These are phyloP conservation scores for Xanthoconium stramineum DNA, from an alignment of 768 basidiomycete species.

Conservation along the genomic window DNA sequence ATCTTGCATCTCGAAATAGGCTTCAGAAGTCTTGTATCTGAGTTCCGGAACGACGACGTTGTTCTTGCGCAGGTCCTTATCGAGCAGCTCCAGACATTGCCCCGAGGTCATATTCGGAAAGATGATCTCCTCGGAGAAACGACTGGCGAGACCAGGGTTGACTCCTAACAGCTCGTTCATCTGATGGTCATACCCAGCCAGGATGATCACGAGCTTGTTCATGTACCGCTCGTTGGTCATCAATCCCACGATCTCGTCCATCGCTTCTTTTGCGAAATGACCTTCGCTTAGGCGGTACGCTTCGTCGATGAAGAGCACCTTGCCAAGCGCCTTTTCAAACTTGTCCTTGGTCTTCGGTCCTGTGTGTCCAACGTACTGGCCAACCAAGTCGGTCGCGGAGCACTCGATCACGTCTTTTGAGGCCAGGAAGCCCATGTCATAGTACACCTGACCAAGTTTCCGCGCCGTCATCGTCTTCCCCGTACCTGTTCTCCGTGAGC, in stretches of 20 bases:
- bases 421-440: conserved; percentile 59
- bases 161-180: conserved; percentile 59
- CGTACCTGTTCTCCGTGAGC: conserved; percentile 42
- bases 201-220: conserved; percentile 61
- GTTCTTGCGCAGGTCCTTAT: conserved; percentile 44
- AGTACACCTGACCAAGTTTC: conserved; percentile 63
- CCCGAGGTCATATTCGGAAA: conserved; percentile 54
- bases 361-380: conserved; percentile 68
- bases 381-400: conserved; percentile 69
- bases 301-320: conserved; percentile 72
- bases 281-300: conserved; percentile 65
- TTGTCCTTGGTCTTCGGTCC: conserved; percentile 62
- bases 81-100: conserved; percentile 51
- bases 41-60: conserved; percentile 39
- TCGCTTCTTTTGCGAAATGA: conserved; percentile 67
- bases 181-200: conserved; percentile 69
- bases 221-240: conserved; percentile 59
- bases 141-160: conserved; percentile 66
- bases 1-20: conserved; percentile 32
- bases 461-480: conserved; percentile 64
- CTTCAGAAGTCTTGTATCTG: not conserved
- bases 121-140: conserved; percentile 61
- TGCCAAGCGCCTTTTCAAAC: conserved; percentile 64
- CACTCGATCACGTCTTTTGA: conserved; percentile 58
- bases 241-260: conserved; percentile 68